Conservation (phyloP, 2,329 filamentous ascomycete species). For the Botrytis medusae region DNA sequence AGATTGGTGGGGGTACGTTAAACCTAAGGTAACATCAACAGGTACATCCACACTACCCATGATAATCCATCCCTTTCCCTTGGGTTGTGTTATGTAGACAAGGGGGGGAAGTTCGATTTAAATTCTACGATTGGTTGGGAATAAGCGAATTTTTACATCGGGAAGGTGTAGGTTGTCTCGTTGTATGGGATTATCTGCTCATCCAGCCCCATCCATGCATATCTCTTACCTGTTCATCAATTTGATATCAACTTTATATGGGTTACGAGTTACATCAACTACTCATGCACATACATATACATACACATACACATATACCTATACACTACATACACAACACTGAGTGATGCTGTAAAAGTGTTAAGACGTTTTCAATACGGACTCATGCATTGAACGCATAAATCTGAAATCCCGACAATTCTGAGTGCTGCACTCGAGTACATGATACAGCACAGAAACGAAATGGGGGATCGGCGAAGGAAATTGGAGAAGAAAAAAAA, state of each 20-base stretch:
- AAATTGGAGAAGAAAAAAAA: neutral
- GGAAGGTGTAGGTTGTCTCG: neutral
- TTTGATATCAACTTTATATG: neutral
- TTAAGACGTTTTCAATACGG: neutral
- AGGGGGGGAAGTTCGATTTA: neutral
- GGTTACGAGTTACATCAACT: neutral
- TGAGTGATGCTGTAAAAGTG: neutral
- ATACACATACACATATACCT: neutral
- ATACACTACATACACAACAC: neutral
- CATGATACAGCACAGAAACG: neutral
- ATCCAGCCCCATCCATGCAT: neutral
- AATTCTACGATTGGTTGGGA: slow-evolving; percentile 11
- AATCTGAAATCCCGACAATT: neutral
- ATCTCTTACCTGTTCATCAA: neutral
- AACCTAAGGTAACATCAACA: neutral
- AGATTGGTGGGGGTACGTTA: neutral
- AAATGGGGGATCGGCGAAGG: slow-evolving; percentile 3
- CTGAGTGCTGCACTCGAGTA: neutral
- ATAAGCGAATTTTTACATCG: slow-evolving; percentile 1
- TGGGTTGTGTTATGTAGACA: neutral
- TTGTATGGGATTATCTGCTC: neutral
- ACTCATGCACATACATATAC: neutral
- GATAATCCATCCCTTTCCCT: neutral
- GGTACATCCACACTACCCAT: neutral
- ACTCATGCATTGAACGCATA: slow-evolving; percentile 12